These are phyloP conservation scores for Arthrobotrys sinensis DNA, from an alignment of 2,329 filamentous ascomycete species.

Conservation along the genomic window DNA sequence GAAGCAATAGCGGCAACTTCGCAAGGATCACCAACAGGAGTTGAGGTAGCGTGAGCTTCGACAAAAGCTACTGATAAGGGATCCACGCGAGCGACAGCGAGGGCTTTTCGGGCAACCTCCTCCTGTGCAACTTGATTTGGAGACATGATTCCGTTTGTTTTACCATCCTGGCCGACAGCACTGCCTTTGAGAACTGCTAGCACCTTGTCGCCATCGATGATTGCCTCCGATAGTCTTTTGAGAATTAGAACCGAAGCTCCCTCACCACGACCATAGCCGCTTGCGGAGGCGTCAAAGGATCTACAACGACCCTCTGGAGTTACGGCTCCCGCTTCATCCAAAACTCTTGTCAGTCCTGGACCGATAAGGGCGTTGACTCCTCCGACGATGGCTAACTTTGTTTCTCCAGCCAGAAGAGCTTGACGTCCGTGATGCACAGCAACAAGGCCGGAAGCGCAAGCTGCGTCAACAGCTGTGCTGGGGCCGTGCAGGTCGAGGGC, in stretches of 20 bases:
- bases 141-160: slow-evolving; percentile 67
- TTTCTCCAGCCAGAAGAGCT: slow-evolving; percentile 65
- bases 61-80: slow-evolving; percentile 65
- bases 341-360: slow-evolving; percentile 66
- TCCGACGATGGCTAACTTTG: slow-evolving; percentile 65
- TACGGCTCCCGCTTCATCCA: slow-evolving; percentile 64
- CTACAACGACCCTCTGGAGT: slow-evolving; percentile 66
- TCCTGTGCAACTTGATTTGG: slow-evolving; percentile 67
- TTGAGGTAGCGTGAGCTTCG: slow-evolving; percentile 74
- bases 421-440: slow-evolving; percentile 66
- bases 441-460: slow-evolving; percentile 66
- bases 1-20: slow-evolving; percentile 71
- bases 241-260: slow-evolving; percentile 66
- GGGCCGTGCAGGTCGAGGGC: slow-evolving; percentile 67
- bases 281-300: slow-evolving; percentile 66
- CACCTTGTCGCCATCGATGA: slow-evolving; percentile 66
- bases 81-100: slow-evolving; percentile 65
- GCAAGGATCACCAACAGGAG: slow-evolving; percentile 73
- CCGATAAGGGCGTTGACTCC: slow-evolving; percentile 66
- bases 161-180: slow-evolving; percentile 63
- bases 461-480: slow-evolving; percentile 68
- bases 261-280: slow-evolving; percentile 67
- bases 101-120: slow-evolving; percentile 66
- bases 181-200: slow-evolving; percentile 66
- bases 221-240: slow-evolving; percentile 66